Percentiles rank a stretch among this genome's conserved stretches.
Evolutionary conservation across 208 protist genomes (phyloP).

Genomic region (Trypanosoma conorhini): DNA sequence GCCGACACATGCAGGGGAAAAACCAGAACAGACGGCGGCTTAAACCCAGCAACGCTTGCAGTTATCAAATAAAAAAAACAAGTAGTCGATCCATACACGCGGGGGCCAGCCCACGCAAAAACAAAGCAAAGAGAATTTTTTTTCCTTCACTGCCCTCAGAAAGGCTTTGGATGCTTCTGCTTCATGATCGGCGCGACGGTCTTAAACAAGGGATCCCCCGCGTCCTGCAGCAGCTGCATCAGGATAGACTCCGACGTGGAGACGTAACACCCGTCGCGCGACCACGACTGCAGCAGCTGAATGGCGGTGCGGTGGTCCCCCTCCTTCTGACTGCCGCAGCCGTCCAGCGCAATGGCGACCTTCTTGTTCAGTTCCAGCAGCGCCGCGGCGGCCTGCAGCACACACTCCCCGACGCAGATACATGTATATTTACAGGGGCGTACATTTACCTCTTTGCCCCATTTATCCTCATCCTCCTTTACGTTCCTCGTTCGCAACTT

Average conservation of each 20-base stretch:
- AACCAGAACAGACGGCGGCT: no score
- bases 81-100: no score
- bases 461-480: constrained; percentile 4
- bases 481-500: no score
- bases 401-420: no score
- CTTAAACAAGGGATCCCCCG: constrained; percentile 18
- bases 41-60: no score
- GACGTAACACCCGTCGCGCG: constrained; percentile 10
- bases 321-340: constrained; percentile 33
- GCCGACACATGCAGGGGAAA: no score
- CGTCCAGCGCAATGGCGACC: constrained; percentile 60
- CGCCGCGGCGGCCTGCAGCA: constrained; percentile 61
- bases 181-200: neutral
- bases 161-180: constrained; percentile 2
- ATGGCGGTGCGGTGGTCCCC: constrained; percentile 38
- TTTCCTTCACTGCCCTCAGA: neutral
- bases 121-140: no score
- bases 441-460: constrained; percentile 74
- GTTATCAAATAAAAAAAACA: no score
- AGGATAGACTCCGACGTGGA: constrained; percentile 22
- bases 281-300: constrained; percentile 41
- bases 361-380: constrained; percentile 54
- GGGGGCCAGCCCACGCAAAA: no score
- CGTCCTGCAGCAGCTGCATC: constrained; percentile 16
- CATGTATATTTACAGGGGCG: no score